A percentile compares a stretch with the other conserved stretches of the same genome.
phyloP scores from a whole-genome alignment of 768 basidiomycete species.

The Boletus barrowsii region DNA sequence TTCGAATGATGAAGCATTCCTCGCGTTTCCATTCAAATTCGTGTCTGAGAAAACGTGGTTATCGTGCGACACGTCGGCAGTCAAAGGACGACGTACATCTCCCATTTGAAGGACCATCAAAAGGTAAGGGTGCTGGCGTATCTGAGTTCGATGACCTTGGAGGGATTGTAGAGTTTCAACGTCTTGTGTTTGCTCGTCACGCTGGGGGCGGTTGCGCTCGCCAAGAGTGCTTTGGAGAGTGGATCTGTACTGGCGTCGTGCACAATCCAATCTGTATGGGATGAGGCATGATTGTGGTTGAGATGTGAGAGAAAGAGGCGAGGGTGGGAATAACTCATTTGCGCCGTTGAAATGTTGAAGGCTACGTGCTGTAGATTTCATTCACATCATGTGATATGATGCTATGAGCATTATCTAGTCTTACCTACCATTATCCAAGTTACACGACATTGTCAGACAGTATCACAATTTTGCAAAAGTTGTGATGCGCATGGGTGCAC shows the following conservation, averaged over 20 bases:
- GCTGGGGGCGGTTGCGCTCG: conserved; percentile 61
- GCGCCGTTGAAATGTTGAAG: no score
- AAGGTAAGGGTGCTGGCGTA: conserved; percentile 71
- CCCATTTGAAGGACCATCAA: conserved; percentile 80
- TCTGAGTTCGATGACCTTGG: conserved; percentile 64
- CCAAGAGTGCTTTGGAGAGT: conserved; percentile 65
- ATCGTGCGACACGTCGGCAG: not conserved
- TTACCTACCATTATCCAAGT: no score
- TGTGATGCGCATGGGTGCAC: no score
- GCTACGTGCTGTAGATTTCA: no score
- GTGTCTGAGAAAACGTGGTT: conserved; percentile 45
- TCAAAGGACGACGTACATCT: conserved; percentile 53
- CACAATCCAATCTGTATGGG: not conserved
- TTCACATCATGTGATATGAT: no score
- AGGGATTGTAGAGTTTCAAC: conserved; percentile 74
- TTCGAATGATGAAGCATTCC: conserved; percentile 77
- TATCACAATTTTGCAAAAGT: no score
- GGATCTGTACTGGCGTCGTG: conserved; percentile 51
- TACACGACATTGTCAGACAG: no score
- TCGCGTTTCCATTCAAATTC: conserved; percentile 86
- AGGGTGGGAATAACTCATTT: no score
- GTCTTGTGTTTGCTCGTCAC: conserved; percentile 70
- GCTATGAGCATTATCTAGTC: no score
- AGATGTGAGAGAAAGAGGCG: no score
- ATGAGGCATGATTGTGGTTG: no score